phyloP scores from a whole-genome alignment of 2,329 filamentous ascomycete genomes.

The Lomentospora prolificans region DNA sequence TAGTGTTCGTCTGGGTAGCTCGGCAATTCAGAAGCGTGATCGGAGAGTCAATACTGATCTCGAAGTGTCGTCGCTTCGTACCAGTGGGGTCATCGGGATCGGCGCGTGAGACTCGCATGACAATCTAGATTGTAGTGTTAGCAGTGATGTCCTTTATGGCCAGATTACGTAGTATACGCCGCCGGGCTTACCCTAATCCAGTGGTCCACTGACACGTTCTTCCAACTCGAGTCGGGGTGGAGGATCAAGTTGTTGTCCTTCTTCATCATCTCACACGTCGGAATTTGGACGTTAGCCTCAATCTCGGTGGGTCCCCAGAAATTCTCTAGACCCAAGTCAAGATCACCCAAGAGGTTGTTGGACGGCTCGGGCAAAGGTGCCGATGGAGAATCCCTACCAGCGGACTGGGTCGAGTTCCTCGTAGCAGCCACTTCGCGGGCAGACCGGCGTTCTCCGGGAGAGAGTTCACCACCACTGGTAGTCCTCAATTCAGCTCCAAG shows the following conservation, averaged over 20 bases:
- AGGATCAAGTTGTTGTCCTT: conserved; percentile 56
- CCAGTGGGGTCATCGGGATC: conserved; percentile 65
- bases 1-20: conserved; percentile 83
- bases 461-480: conserved; percentile 70
- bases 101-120: conserved; percentile 80
- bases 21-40: conserved; percentile 90
- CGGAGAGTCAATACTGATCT: conserved; percentile 92
- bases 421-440: conserved; percentile 34
- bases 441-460: conserved; percentile 33
- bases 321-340: conserved; percentile 58
- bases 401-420: conserved; percentile 29
- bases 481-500: conserved; percentile 48
- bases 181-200: conserved; percentile 73
- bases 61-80: conserved; percentile 75
- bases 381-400: conserved; percentile 10
- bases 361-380: conserved; percentile 35
- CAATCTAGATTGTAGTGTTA: conserved; percentile 48
- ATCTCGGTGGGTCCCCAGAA: conserved; percentile 86
- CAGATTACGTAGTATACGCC: background rate
- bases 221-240: conserved; percentile 87
- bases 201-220: conserved; percentile 87
- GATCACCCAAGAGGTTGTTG: conserved; percentile 71
- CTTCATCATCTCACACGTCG: conserved; percentile 78
- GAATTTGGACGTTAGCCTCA: conserved; percentile 87
- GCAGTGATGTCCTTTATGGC: background rate